Conservation (phyloP, 768 basidiomycete species). For the Boletus tomentosulus region DNA sequence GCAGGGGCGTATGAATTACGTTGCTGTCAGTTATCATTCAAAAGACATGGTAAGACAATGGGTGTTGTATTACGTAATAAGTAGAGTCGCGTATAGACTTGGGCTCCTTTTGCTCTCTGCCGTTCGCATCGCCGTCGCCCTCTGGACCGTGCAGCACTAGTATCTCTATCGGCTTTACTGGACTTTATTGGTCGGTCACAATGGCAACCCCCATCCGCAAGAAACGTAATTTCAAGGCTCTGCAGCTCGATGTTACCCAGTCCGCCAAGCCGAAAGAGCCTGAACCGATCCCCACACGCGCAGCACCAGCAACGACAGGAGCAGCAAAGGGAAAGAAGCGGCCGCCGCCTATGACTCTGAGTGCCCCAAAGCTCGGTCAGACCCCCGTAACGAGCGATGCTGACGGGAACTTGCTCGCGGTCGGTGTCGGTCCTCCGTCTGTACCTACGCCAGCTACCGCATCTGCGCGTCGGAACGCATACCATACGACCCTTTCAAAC, state of each 20-base stretch:
- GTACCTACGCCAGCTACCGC: constrained; percentile 50
- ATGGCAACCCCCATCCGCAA: constrained; percentile 71
- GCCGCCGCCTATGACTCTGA: constrained; percentile 80
- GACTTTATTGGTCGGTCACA: neutral
- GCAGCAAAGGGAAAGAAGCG: constrained; percentile 58
- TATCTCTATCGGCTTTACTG: constrained; percentile 5
- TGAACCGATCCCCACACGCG: constrained; percentile 44
- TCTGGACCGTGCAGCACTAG: constrained; percentile 1
- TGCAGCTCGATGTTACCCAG: constrained; percentile 63
- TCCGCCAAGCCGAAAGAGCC: constrained; percentile 38
- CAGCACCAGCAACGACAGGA: constrained; percentile 37
- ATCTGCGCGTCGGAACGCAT: constrained; percentile 60
- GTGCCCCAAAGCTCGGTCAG: constrained; percentile 60
- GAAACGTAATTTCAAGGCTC: constrained; percentile 88
- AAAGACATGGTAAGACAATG: neutral
- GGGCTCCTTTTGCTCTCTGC: constrained; percentile 9
- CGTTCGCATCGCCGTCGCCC: constrained; percentile 11
- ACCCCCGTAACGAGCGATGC: constrained; percentile 24
- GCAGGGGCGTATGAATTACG: neutral
- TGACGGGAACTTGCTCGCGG: constrained; percentile 46
- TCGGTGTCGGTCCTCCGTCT: constrained; percentile 45
- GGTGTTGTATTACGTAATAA: constrained; percentile 20
- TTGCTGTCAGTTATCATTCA: neutral
- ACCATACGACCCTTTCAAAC: constrained; percentile 75
- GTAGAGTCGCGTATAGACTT: constrained; percentile 1